Percentiles rank a stretch among this genome's conserved stretches.
These are phyloP conservation scores for Aotearoamyces nothofagi DNA, from an alignment of 2,329 filamentous ascomycete genomes.

Conservation along the genomic window DNA sequence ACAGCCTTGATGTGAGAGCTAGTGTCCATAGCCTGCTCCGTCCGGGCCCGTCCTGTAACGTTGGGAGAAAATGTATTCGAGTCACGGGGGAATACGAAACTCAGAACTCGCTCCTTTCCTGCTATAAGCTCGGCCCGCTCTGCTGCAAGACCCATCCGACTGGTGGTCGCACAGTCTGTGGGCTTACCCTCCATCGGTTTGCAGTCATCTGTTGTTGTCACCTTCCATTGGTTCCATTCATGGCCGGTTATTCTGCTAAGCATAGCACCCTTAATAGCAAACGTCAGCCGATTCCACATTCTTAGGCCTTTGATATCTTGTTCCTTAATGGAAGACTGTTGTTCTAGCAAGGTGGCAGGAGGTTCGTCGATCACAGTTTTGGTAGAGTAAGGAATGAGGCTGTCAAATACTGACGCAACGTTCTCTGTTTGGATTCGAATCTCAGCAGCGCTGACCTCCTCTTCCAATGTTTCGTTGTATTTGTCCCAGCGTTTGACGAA, in stretches of 20 bases:
- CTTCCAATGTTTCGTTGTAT: conserved; percentile 36
- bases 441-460: conserved; percentile 30
- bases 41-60: conserved; percentile 21
- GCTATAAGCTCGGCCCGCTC: conserved; percentile 20
- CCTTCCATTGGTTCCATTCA: conserved; percentile 29
- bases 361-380: conserved; percentile 1
- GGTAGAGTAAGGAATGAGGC: conserved; percentile 11
- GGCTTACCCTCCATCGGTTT: conserved; percentile 18
- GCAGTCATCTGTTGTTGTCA: conserved; percentile 38
- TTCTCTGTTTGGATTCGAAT: conserved; percentile 27
- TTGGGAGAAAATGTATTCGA: conserved; percentile 26
- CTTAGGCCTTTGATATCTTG: conserved; percentile 14
- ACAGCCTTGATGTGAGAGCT: conserved; percentile 29
- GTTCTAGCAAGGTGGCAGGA: neutral
- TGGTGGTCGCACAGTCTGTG: conserved; percentile 1
- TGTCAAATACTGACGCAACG: conserved; percentile 12
- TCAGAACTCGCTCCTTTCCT: conserved; percentile 23
- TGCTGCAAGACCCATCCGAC: conserved; percentile 12
- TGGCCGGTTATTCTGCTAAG: conserved; percentile 32
- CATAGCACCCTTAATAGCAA: conserved; percentile 27
- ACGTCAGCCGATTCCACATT: conserved; percentile 38
- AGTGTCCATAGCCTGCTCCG: conserved; percentile 31
- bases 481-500: conserved; percentile 38
- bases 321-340: conserved; percentile 9
- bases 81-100: conserved; percentile 30